These are phyloP conservation scores for Pichia sporocuriosa DNA, from an alignment of 805 yeast genomes.

Conservation along the genomic window DNA sequence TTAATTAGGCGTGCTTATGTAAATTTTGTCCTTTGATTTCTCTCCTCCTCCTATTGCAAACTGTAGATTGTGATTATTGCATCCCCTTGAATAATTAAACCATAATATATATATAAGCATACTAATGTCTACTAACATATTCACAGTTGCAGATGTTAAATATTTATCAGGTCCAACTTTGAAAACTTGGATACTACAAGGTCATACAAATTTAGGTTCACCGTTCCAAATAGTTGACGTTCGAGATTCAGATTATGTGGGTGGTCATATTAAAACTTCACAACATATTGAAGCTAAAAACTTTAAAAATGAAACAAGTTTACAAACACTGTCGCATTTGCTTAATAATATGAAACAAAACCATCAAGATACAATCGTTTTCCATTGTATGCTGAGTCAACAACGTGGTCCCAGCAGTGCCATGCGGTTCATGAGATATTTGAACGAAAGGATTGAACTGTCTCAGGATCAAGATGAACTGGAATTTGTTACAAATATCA, in stretches of 20 bases:
- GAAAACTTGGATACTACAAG: constrained; percentile 38
- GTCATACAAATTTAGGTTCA: constrained; percentile 34
- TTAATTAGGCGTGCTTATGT: too few species aligned
- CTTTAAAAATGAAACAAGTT: constrained; percentile 31
- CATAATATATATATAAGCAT: not conserved
- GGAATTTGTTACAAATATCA: constrained; percentile 30
- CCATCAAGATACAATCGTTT: constrained; percentile 49
- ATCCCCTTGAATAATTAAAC: not conserved
- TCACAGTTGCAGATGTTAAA: constrained; percentile 36
- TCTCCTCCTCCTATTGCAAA: too few species aligned
- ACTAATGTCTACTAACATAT: not conserved
- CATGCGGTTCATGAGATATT: constrained; percentile 45
- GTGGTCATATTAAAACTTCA: constrained; percentile 61
- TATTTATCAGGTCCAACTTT: constrained; percentile 41
- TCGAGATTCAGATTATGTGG: constrained; percentile 74
- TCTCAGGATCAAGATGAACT: constrained; percentile 16
- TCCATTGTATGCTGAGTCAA: constrained; percentile 89
- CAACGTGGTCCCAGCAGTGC: constrained; percentile 90
- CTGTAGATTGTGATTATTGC: too few species aligned
- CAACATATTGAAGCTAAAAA: constrained; percentile 48
- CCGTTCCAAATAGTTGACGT: constrained; percentile 67
- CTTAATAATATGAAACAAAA: constrained; percentile 25
- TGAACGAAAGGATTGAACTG: constrained; percentile 28
- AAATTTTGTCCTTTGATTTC: too few species aligned
- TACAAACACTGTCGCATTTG: constrained; percentile 28